Percentiles rank a stretch among this genome's conserved stretches.
phyloP scores from a whole-genome alignment of 2,329 filamentous ascomycete species.

The Xylariaceae sp. region DNA sequence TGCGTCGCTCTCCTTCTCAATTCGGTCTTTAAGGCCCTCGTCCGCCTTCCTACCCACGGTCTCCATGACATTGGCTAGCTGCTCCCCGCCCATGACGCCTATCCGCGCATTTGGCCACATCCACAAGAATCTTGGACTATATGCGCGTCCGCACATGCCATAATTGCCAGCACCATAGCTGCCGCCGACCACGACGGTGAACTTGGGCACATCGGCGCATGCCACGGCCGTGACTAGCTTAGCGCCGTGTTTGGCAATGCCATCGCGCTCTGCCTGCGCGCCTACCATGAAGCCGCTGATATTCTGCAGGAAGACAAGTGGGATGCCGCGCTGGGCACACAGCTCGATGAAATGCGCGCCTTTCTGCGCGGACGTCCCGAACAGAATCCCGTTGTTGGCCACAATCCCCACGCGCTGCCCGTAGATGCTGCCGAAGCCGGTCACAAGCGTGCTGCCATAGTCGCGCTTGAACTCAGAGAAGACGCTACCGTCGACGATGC shows the following conservation, averaged over 20 bases:
- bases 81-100: constrained; percentile 93
- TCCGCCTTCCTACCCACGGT: constrained; percentile 83
- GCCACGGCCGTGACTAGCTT: constrained; percentile 95
- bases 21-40: constrained; percentile 73
- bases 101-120: constrained; percentile 98
- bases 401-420: constrained; percentile 89
- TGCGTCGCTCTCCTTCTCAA: constrained; percentile 86
- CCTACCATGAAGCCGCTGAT: constrained; percentile 99
- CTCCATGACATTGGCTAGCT: constrained; percentile 90
- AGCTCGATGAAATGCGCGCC: constrained; percentile 97
- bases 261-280: constrained; percentile 82
- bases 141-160: constrained; percentile 95
- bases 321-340: constrained; percentile 83
- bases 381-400: constrained; percentile 93
- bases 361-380: constrained; percentile 84
- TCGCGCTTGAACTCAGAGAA: constrained; percentile 94
- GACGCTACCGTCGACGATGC: constrained; percentile 84
- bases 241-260: constrained; percentile 96
- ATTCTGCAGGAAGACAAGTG: constrained; percentile 91
- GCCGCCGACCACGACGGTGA: constrained; percentile 92
- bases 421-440: constrained; percentile 86
- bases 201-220: constrained; percentile 91
- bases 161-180: constrained; percentile 96
- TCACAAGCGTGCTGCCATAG: constrained; percentile 86
- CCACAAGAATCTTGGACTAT: constrained; percentile 86